phyloP scores from a whole-genome alignment of 2,329 filamentous ascomycete species.

The Didymella glomerata region DNA sequence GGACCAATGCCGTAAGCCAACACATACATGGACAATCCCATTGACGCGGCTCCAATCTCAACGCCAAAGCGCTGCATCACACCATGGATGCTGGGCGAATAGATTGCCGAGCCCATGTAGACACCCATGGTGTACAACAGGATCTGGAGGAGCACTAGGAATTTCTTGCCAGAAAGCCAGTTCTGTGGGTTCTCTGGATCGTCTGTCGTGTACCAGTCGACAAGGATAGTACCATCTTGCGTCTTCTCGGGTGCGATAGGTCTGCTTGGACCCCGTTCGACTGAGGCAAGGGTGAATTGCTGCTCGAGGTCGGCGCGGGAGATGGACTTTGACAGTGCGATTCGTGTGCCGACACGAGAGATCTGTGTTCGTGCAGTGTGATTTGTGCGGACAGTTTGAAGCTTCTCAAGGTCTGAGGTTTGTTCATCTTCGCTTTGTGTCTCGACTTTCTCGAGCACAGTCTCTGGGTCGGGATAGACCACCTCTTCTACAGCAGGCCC shows the following conservation, averaged over 20 bases:
- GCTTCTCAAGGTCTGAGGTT: neutral
- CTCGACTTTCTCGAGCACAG: neutral
- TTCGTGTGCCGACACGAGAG: neutral
- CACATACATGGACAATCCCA: neutral
- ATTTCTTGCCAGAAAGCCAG: neutral
- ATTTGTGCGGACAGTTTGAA: neutral
- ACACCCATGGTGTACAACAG: neutral
- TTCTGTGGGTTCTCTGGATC: neutral
- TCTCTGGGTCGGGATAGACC: neutral
- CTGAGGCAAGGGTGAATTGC: neutral
- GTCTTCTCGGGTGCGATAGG: neutral
- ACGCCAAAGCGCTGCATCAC: neutral
- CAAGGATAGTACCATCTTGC: neutral
- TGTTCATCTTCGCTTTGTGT: neutral
- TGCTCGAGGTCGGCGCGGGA: neutral
- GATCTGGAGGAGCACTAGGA: neutral
- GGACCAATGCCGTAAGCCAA: neutral
- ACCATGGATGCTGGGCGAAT: neutral
- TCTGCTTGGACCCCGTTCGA: neutral
- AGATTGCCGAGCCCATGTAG: neutral
- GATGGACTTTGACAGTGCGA: neutral
- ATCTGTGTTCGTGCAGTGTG: neutral
- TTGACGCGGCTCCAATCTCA: neutral
- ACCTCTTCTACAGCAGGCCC: neutral
- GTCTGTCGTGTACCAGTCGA: neutral